Conservation (phyloP, 495 filamentous ascomycete genomes). For the Lasiosphaeris hirsuta region DNA sequence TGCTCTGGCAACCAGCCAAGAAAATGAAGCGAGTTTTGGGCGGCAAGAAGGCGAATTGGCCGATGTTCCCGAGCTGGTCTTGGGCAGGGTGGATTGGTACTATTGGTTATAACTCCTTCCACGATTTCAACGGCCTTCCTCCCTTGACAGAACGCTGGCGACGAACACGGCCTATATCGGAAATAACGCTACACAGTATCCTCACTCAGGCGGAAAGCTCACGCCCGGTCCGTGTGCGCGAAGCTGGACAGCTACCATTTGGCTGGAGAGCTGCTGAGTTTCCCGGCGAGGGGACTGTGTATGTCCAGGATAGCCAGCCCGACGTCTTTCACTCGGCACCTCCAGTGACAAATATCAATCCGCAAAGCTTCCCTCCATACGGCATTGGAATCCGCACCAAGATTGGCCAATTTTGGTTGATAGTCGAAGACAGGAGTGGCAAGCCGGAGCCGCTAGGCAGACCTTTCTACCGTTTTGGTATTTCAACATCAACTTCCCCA, state of each 20-base stretch:
- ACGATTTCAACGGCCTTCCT: conserved; percentile 2
- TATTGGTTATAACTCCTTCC: neutral
- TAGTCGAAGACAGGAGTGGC: neutral
- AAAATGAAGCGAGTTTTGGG: neutral
- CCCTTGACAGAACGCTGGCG: neutral
- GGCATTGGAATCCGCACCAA: neutral
- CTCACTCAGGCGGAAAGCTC: neutral
- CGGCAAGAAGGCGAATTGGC: neutral
- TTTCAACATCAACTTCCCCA: neutral
- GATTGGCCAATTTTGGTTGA: conserved; percentile 1
- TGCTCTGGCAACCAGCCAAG: neutral
- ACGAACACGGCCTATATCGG: neutral
- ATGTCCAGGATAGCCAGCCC: neutral
- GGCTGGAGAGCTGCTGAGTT: neutral
- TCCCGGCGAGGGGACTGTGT: neutral
- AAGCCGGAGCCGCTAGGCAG: neutral
- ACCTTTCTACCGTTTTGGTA: neutral
- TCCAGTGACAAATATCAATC: neutral
- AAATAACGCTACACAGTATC: neutral
- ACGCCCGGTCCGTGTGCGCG: neutral
- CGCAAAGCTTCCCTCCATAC: neutral
- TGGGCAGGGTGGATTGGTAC: conserved; percentile 1
- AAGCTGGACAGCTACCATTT: neutral
- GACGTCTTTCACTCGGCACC: conserved; percentile 4
- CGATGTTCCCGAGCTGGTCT: conserved; percentile 1